Percentiles rank a stretch among this genome's conserved stretches.
Conservation (phyloP, 768 basidiomycete genomes). For the Termitomyces sp. region DNA sequence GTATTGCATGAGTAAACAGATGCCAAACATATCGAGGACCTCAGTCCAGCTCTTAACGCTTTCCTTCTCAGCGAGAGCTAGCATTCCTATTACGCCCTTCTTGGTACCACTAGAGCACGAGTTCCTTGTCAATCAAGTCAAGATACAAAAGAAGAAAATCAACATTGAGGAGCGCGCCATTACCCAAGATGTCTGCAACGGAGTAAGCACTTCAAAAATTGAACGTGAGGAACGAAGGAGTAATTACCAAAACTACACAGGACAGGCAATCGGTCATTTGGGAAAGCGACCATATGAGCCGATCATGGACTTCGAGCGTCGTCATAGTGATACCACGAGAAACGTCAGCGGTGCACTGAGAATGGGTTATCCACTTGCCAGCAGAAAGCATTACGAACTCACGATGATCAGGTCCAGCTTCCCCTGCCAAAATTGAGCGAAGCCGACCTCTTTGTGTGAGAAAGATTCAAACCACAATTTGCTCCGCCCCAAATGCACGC, state of each 20-base stretch:
- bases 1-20: not conserved
- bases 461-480: too few relatives aligned
- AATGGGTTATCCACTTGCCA: constrained; percentile 11
- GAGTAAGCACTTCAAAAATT: not conserved
- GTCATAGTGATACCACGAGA: constrained; percentile 18
- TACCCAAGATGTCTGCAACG: constrained; percentile 16
- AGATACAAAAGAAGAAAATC: not conserved
- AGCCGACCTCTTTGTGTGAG: too few relatives aligned
- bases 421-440: too few relatives aligned
- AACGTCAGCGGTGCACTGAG: constrained; percentile 24
- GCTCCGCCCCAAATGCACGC: too few relatives aligned
- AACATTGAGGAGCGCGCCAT: constrained; percentile 19
- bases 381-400: too few relatives aligned
- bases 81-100: constrained; percentile 54
- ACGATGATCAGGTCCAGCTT: too few relatives aligned
- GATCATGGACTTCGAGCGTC: not conserved
- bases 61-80: constrained; percentile 51
- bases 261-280: constrained; percentile 13
- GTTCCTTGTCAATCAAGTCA: constrained; percentile 17
- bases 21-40: constrained; percentile 27
- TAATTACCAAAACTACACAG: constrained; percentile 24
- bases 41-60: constrained; percentile 42
- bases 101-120: constrained; percentile 41
- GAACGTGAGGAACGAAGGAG: constrained; percentile 15
- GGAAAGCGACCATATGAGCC: not conserved